These are phyloP conservation scores for Fusarium sp. DNA, from an alignment of 2,329 filamentous ascomycete genomes.

Conservation along the genomic window DNA sequence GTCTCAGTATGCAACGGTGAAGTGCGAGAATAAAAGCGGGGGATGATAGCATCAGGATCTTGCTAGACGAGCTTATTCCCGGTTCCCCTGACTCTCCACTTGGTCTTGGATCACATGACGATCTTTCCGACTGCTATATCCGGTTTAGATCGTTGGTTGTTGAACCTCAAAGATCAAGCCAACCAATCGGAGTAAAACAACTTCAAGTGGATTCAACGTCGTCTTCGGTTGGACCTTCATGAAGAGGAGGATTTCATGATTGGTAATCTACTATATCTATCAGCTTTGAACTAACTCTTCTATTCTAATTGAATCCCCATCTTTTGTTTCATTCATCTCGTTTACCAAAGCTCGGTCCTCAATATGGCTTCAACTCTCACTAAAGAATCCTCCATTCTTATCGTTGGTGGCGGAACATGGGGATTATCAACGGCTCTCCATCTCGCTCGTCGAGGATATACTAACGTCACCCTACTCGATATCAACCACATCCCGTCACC, in stretches of 20 bases:
- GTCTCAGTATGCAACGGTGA: neutral
- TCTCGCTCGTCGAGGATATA: slow-evolving; percentile 29
- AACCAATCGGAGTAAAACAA: neutral
- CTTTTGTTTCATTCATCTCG: accelerated
- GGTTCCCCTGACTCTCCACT: slow-evolving; percentile 14
- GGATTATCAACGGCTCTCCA: slow-evolving; percentile 35
- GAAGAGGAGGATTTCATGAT: neutral
- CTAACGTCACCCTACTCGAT: slow-evolving; percentile 25
- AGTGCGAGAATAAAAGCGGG: slow-evolving; percentile 28
- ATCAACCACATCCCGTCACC: slow-evolving; percentile 26
- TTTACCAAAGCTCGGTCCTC: accelerated
- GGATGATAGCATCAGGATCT: slow-evolving; percentile 1
- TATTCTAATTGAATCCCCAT: neutral
- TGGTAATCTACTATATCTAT: slow-evolving; percentile 4
- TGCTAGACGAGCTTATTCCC: slow-evolving; percentile 14
- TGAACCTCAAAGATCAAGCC: neutral
- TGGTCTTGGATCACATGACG: slow-evolving; percentile 20
- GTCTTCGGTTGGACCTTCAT: slow-evolving; percentile 37
- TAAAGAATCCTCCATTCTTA: slow-evolving; percentile 30
- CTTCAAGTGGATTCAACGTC: neutral
- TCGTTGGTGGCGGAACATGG: slow-evolving; percentile 38
- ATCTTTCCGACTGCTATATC: neutral
- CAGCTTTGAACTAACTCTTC: neutral
- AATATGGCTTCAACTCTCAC: slow-evolving; percentile 13
- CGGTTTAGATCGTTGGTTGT: neutral